A percentile compares a stretch with the other conserved stretches of the same genome.
phyloP scores from a whole-genome alignment of 495 filamentous ascomycete species.

The Trichoderma reesei region DNA sequence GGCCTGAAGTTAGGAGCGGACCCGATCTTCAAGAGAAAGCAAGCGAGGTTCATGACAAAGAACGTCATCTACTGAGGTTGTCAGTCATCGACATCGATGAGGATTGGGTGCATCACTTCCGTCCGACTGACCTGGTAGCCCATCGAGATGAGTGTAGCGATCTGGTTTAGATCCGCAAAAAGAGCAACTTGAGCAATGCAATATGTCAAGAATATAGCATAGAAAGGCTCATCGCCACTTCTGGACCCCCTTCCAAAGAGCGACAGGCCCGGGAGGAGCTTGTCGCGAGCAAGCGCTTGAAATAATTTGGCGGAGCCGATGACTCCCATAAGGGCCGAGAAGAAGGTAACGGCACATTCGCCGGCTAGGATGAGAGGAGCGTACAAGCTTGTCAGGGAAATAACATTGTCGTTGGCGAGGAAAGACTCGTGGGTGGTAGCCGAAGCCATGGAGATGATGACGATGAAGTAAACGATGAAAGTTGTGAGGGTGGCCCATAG shows the following conservation, averaged over 20 bases:
- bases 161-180: conserved; percentile 77
- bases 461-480: conserved; percentile 63
- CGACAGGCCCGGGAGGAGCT: conserved; percentile 64
- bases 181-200: conserved; percentile 69
- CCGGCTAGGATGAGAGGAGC: conserved; percentile 65
- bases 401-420: conserved; percentile 65
- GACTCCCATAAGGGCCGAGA: conserved; percentile 79
- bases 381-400: conserved; percentile 68
- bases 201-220: conserved; percentile 70
- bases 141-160: conserved; percentile 83
- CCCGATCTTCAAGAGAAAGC: conserved; percentile 81
- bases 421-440: conserved; percentile 67
- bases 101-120: background rate
- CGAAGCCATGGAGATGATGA: conserved; percentile 73
- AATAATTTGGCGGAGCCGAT: conserved; percentile 83
- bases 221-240: conserved; percentile 63
- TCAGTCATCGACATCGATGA: background rate
- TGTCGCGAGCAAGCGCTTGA: conserved; percentile 74
- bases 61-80: conserved; percentile 47
- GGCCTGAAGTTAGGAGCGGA: conserved; percentile 88
- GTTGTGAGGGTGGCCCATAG: conserved; percentile 67
- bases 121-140: conserved; percentile 60
- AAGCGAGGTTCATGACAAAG: conserved; percentile 73
- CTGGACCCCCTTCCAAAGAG: conserved; percentile 69
- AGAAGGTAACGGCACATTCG: conserved; percentile 73